These are phyloP conservation scores for Voacanga thouarsii DNA, from an alignment of 257 asterid genomes.

Conservation along the genomic window DNA sequence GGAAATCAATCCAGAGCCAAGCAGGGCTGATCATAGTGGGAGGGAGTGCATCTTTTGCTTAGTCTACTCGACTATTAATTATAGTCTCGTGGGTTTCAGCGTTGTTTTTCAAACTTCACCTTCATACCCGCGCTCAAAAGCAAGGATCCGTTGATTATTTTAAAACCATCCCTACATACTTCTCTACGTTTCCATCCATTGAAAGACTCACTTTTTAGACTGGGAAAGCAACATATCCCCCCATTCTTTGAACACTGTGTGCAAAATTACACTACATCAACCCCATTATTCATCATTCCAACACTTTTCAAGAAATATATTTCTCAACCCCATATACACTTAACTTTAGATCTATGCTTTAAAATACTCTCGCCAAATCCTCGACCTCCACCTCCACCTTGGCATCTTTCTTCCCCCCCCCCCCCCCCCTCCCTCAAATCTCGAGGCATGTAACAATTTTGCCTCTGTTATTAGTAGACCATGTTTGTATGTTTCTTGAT, in stretches of 20 bases:
- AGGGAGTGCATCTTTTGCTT: conserved; percentile 31
- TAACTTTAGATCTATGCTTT: background rate
- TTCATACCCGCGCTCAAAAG: conserved; percentile 76
- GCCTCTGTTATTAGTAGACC: background rate
- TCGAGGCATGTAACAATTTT: conserved; percentile 52
- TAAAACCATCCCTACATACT: background rate
- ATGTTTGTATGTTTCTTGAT: background rate
- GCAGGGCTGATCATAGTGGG: conserved; percentile 26
- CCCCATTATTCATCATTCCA: conserved; percentile 1
- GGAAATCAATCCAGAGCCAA: conserved; percentile 16
- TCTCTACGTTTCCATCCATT: conserved; percentile 1
- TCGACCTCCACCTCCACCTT: background rate
- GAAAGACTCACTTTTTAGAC: conserved; percentile 14
- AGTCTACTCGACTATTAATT: conserved; percentile 42
- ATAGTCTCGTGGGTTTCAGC: conserved; percentile 90
- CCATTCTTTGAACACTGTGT: background rate
- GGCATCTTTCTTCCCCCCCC: too few relatives aligned
- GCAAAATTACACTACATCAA: background rate
- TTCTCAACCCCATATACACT: background rate
- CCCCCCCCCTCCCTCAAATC: too few relatives aligned
- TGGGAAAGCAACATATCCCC: background rate
- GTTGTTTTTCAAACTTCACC: conserved; percentile 62
- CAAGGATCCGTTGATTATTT: conserved; percentile 70
- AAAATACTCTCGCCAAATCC: background rate
- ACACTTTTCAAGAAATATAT: conserved; percentile 4